phyloP scores from a whole-genome alignment of 1,284 basidiomycete genomes.

The Albatrellus sp. region DNA sequence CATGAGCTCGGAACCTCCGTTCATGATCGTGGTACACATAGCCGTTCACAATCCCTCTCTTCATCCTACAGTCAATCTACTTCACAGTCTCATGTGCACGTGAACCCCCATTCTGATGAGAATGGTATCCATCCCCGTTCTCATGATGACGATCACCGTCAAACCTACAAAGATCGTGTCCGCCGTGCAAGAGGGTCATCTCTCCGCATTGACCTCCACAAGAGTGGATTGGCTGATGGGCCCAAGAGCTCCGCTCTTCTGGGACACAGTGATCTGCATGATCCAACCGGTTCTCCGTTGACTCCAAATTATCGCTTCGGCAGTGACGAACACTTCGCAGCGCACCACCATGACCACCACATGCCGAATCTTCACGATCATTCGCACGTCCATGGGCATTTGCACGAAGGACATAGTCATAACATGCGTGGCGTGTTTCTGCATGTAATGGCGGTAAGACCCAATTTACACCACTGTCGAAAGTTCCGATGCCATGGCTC shows the following conservation, averaged over 20 bases:
- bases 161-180: constrained; percentile 7
- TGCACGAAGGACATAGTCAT: constrained; percentile 81
- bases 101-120: too few species aligned
- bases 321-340: constrained; percentile 45
- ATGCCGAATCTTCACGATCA: constrained; percentile 44
- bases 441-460: constrained; percentile 75
- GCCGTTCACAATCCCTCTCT: too few species aligned
- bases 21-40: too few species aligned
- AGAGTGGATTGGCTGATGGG: constrained; percentile 1
- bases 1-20: too few species aligned
- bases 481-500: not conserved
- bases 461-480: not conserved
- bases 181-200: constrained; percentile 9
- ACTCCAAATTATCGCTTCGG: constrained; percentile 52
- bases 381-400: constrained; percentile 32
- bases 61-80: too few species aligned
- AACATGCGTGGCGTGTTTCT: constrained; percentile 99
- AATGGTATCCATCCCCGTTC: too few species aligned
- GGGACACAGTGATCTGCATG: not conserved
- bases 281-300: constrained; percentile 26
- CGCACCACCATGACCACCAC: constrained; percentile 36
- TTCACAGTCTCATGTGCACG: too few species aligned
- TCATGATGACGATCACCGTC: not conserved
- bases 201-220: constrained; percentile 8
- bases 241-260: not conserved